Conservation (phyloP, 148 eudicot genomes). For the Heliosperma pusillum region DNA sequence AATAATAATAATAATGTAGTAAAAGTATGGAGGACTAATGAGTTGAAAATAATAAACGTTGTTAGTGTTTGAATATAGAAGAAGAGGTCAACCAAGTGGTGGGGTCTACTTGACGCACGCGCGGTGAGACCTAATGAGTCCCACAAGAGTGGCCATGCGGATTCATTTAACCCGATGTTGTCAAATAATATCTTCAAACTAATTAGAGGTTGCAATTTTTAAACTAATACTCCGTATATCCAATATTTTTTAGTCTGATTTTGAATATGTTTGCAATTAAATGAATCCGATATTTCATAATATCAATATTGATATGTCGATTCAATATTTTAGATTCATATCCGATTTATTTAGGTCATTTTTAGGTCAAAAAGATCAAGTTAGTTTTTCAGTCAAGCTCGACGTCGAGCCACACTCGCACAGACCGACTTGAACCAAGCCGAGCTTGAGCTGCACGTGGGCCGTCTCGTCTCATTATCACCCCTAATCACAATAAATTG, state of each 20-base stretch:
- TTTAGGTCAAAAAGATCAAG: too few relatives aligned
- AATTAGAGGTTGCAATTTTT: too few relatives aligned
- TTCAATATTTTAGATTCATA: too few relatives aligned
- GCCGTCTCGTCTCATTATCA: too few relatives aligned
- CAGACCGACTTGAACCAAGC: too few relatives aligned
- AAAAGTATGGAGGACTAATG: background rate
- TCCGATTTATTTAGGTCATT: too few relatives aligned
- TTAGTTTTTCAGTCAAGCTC: too few relatives aligned
- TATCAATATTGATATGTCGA: too few relatives aligned
- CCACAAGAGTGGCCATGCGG: background rate
- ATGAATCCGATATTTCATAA: background rate
- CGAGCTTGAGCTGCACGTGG: too few relatives aligned
- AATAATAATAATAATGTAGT: background rate
- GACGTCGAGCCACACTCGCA: too few relatives aligned
- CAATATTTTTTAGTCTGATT: background rate
- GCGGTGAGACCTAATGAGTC: background rate
- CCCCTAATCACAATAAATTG: too few relatives aligned
- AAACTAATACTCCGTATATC: too few relatives aligned
- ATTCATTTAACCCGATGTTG: background rate
- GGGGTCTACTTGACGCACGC: conserved; percentile 34
- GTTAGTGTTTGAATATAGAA: conserved; percentile 7
- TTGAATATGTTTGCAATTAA: background rate
- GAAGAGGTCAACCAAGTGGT: conserved; percentile 23
- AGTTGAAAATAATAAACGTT: background rate
- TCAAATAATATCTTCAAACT: background rate